Percentiles rank a stretch among this genome's conserved stretches.
Evolutionary conservation across 305 asterid species (phyloP).

Genomic region (Andrographis paniculata): DNA sequence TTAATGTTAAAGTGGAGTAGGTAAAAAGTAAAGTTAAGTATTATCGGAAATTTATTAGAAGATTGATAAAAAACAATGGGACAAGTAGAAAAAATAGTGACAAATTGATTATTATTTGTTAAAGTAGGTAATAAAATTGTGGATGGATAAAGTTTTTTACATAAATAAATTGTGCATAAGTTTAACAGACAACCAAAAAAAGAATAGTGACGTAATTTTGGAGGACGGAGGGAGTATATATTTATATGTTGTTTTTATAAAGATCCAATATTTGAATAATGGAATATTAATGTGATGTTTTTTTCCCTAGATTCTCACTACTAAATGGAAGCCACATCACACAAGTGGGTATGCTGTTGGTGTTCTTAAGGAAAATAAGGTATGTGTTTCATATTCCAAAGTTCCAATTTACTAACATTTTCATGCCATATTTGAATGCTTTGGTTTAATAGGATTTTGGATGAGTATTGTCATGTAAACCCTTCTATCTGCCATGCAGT

Average conservation of each 20-base stretch:
- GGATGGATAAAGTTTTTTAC: no score
- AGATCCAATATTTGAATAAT: background rate
- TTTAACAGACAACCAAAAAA: no score
- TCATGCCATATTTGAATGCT: constrained; percentile 8
- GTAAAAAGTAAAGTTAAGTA: no score
- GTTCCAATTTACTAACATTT: background rate
- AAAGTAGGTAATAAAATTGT: no score
- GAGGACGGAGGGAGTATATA: no score
- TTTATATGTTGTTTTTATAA: background rate
- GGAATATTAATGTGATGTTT: background rate
- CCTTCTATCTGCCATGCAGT: constrained; percentile 44
- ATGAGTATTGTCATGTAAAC: constrained; percentile 1
- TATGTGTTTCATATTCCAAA: constrained; percentile 18
- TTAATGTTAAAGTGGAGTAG: no score
- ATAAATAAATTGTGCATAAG: no score
- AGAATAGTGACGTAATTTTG: no score
- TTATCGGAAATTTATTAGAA: no score
- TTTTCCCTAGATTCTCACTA: constrained; percentile 50
- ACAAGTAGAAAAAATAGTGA: no score
- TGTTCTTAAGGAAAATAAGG: constrained; percentile 67
- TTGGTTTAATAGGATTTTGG: background rate
- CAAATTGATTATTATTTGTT: no score
- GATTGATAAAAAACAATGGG: no score
- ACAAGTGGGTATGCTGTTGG: constrained; percentile 60
- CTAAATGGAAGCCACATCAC: constrained; percentile 51